These are phyloP conservation scores for Fraxinus xanthoxyloides DNA, from an alignment of 305 asterid species.

Conservation along the genomic window DNA sequence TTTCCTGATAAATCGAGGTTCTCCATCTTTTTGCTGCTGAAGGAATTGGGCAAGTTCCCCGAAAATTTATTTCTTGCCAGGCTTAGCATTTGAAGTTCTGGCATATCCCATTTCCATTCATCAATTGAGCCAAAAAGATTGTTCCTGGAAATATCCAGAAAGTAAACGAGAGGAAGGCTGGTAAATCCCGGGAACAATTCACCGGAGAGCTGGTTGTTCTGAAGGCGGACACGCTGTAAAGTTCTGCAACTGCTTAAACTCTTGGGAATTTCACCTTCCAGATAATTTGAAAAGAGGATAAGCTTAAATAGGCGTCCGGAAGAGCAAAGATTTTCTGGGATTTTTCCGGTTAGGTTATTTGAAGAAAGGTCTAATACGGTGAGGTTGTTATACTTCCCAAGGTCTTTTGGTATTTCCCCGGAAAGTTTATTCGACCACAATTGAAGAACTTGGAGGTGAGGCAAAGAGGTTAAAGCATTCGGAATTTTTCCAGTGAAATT, in stretches of 20 bases:
- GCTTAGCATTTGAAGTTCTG: conserved; percentile 74
- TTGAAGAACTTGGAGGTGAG: conserved; percentile 74
- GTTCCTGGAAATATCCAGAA: conserved; percentile 64
- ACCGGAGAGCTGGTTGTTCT: conserved; percentile 59
- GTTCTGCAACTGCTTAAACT: conserved; percentile 58
- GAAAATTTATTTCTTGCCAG: conserved; percentile 52
- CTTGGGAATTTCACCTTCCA: conserved; percentile 59
- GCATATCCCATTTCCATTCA: conserved; percentile 62
- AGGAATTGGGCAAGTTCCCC: conserved; percentile 48
- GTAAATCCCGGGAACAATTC: conserved; percentile 46
- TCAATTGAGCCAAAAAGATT: conserved; percentile 48
- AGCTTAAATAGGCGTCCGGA: conserved; percentile 60
- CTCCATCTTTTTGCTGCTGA: conserved; percentile 60
- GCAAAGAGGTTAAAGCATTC: conserved; percentile 45
- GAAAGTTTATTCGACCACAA: conserved; percentile 68
- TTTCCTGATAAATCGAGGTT: conserved; percentile 66
- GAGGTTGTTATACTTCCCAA: conserved; percentile 66
- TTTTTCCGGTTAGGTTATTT: conserved; percentile 62
- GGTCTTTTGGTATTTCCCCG: conserved; percentile 59
- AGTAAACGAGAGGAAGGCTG: conserved; percentile 62
- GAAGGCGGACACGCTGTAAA: conserved; percentile 63
- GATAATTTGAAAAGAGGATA: conserved; percentile 67
- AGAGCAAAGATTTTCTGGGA: conserved; percentile 56
- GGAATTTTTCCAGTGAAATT: conserved; percentile 73
- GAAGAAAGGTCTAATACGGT: conserved; percentile 79